phyloP scores from a whole-genome alignment of 2,329 filamentous ascomycete species.

The Alternaria gaisen region DNA sequence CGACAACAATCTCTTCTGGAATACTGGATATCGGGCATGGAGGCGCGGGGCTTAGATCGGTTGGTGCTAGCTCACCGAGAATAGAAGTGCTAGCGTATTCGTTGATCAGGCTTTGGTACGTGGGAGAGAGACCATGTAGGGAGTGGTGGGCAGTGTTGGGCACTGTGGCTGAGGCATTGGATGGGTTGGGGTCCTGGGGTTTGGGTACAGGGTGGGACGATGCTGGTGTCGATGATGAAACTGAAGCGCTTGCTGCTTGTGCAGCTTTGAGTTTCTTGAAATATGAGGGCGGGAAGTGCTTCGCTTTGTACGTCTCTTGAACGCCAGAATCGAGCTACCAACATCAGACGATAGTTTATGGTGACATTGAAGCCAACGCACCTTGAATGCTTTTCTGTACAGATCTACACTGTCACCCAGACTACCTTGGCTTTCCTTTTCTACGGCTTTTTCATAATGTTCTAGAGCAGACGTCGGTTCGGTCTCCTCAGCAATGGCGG shows the following conservation, averaged over 20 bases:
- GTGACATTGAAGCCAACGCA: slow-evolving; percentile 51
- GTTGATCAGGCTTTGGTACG: slow-evolving; percentile 74
- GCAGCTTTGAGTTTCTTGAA: slow-evolving; percentile 49
- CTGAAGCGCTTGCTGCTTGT: slow-evolving; percentile 7
- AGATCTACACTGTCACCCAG: slow-evolving; percentile 87
- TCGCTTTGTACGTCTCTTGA: slow-evolving; percentile 86
- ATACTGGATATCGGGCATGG: slow-evolving; percentile 81
- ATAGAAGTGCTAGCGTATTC: slow-evolving; percentile 79
- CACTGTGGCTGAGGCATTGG: slow-evolving; percentile 62
- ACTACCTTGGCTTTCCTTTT: slow-evolving; percentile 84
- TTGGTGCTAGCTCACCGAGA: slow-evolving; percentile 69
- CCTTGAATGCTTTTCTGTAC: slow-evolving; percentile 90
- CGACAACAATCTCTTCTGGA: slow-evolving; percentile 84
- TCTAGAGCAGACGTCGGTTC: slow-evolving; percentile 83
- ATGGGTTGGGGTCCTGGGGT: slow-evolving; percentile 57
- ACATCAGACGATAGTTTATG: slow-evolving; percentile 13
- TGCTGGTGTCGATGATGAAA: slow-evolving; percentile 9
- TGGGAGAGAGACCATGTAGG: slow-evolving; percentile 63
- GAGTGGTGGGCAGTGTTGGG: slow-evolving; percentile 66
- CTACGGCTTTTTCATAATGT: slow-evolving; percentile 90
- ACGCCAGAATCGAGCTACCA: slow-evolving; percentile 80
- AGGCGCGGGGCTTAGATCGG: slow-evolving; percentile 75
- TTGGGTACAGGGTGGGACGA: slow-evolving; percentile 46
- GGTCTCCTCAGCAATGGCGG: slow-evolving; percentile 40
- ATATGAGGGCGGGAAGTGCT: slow-evolving; percentile 79